Conservation (phyloP, 1,139 yeast species). For the Lodderomyces metapsilosis region DNA sequence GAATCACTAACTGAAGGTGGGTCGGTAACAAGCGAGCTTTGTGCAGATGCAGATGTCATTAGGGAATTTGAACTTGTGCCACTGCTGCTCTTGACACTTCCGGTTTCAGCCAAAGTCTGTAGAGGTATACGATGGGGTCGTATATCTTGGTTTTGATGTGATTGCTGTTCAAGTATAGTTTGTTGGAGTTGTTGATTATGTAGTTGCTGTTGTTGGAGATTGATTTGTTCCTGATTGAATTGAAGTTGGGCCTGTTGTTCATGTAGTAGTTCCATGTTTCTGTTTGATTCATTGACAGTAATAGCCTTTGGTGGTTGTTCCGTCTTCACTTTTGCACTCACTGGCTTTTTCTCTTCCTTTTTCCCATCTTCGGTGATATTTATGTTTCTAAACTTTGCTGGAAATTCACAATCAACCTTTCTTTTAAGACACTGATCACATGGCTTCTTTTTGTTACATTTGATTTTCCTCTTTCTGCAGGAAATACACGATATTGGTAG, state of each 20-base stretch:
- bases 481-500: constrained; percentile 44
- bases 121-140: constrained; percentile 1
- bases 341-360: neutral
- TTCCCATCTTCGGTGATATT: constrained; percentile 28
- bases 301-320: neutral
- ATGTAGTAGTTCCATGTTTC: neutral
- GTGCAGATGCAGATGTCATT: neutral
- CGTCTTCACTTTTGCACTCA: neutral
- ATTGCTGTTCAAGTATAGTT: neutral
- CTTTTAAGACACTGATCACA: constrained; percentile 39
- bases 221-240: constrained; percentile 3
- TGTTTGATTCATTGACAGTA: neutral
- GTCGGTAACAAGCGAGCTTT: constrained; percentile 2
- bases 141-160: neutral
- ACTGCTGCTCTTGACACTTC: constrained; percentile 3
- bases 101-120: neutral
- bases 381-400: constrained; percentile 39
- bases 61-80: constrained; percentile 5
- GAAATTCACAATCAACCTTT: constrained; percentile 35
- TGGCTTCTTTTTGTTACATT: constrained; percentile 40
- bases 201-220: constrained; percentile 1
- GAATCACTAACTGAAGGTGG: constrained; percentile 4
- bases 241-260: constrained; percentile 7
- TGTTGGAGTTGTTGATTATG: constrained; percentile 5
- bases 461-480: constrained; percentile 41